Percentiles rank a stretch among this genome's conserved stretches.
These are phyloP conservation scores for Microsporum ferrugineum DNA, from an alignment of 2,329 filamentous ascomycete species.

Conservation along the genomic window DNA sequence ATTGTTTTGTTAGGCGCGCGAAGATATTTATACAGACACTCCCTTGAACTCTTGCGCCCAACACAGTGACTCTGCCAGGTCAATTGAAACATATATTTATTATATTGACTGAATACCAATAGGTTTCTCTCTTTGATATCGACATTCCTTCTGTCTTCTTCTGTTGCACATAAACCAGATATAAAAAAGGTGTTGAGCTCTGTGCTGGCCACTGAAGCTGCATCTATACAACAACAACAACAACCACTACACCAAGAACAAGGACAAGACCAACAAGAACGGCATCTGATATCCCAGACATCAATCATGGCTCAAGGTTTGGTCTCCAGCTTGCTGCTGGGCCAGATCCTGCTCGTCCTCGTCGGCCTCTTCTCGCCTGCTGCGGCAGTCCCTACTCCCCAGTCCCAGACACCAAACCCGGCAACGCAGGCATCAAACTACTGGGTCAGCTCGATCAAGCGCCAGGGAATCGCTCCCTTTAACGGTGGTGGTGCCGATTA, in stretches of 20 bases:
- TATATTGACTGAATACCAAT: not conserved
- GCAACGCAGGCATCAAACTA: constrained; percentile 32
- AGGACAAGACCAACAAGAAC: not conserved
- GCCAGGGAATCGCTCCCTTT: constrained; percentile 58
- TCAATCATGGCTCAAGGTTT: constrained; percentile 7
- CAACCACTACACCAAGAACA: not conserved
- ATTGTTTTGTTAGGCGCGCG: not conserved
- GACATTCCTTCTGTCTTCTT: not conserved
- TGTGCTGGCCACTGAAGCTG: not conserved
- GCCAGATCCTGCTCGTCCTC: constrained; percentile 25
- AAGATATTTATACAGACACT: not conserved
- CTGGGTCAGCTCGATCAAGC: constrained; percentile 61
- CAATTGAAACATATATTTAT: not conserved
- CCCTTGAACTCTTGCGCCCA: not conserved
- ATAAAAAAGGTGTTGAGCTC: not conserved
- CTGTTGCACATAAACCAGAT: not conserved
- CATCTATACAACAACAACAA: not conserved
- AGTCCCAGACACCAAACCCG: constrained; percentile 8
- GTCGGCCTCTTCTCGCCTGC: constrained; percentile 21
- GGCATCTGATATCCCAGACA: not conserved
- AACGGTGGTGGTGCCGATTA: constrained; percentile 43
- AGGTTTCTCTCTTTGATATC: not conserved
- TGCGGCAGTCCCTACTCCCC: constrained; percentile 19
- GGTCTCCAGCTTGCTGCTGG: constrained; percentile 12
- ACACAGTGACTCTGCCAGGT: not conserved